Evolutionary conservation across 2,329 filamentous ascomycete species (phyloP).

Genomic region (Parastagonospora nodorum): DNA sequence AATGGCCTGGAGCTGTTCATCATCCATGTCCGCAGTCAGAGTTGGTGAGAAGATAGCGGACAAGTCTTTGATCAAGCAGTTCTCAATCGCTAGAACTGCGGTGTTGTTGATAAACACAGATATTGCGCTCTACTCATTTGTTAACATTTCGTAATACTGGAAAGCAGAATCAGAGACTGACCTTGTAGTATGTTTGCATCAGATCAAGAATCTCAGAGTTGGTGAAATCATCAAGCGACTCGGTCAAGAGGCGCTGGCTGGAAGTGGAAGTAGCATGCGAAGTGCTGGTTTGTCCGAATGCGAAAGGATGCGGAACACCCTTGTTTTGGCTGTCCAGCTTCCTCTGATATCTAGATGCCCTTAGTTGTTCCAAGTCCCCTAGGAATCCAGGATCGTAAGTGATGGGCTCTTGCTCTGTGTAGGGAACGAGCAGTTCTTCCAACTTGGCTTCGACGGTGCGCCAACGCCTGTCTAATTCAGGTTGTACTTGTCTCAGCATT

Average conservation of each 20-base stretch:
- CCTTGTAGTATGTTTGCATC: slow-evolving; percentile 35
- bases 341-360: slow-evolving; percentile 10
- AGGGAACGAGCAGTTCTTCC: slow-evolving; percentile 27
- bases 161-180: background rate
- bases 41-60: slow-evolving; percentile 25
- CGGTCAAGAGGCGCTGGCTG: slow-evolving; percentile 17
- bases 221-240: slow-evolving; percentile 28
- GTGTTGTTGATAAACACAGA: slow-evolving; percentile 35
- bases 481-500: slow-evolving; percentile 20
- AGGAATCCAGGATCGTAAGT: slow-evolving; percentile 31
- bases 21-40: slow-evolving; percentile 21
- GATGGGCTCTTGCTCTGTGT: slow-evolving; percentile 21
- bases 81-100: slow-evolving; percentile 32
- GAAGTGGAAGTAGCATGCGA: background rate
- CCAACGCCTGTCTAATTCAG: slow-evolving; percentile 21
- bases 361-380: slow-evolving; percentile 17
- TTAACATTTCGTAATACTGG: slow-evolving; percentile 5
- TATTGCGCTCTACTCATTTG: slow-evolving; percentile 20
- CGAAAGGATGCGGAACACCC: background rate
- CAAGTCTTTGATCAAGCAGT: slow-evolving; percentile 28
- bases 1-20: slow-evolving; percentile 24
- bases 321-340: background rate
- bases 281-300: background rate
- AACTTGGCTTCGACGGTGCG: slow-evolving; percentile 20
- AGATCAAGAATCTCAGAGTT: slow-evolving; percentile 32